Evolutionary conservation across 1,284 basidiomycete genomes (phyloP).

Genomic region (Rhizoctonia solani): DNA sequence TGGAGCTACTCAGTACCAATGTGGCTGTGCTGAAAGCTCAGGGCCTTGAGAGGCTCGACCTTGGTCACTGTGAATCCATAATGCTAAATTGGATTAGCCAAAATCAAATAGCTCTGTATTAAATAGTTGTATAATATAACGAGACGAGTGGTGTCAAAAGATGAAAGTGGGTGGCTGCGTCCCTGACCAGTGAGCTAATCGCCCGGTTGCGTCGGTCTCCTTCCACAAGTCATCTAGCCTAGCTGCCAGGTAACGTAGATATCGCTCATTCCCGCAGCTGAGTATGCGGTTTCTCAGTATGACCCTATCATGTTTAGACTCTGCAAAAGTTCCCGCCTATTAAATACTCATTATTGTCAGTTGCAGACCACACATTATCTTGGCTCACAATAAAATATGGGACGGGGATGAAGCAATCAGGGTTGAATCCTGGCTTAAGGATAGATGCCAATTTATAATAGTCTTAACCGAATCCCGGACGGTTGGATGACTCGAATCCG

Average conservation of each 20-base stretch:
- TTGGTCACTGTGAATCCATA: no score
- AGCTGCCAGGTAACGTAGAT: neutral
- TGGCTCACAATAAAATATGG: conserved; percentile 25
- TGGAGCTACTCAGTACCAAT: no score
- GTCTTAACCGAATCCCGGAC: conserved; percentile 10
- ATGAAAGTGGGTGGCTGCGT: neutral
- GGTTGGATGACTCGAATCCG: neutral
- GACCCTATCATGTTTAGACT: neutral
- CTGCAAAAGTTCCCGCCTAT: conserved; percentile 18
- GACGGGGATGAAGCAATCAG: conserved; percentile 20
- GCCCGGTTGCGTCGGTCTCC: neutral
- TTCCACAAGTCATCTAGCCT: conserved; percentile 13
- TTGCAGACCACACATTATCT: neutral
- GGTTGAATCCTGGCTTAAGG: neutral
- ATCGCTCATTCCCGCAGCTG: conserved; percentile 2
- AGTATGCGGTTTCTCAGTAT: neutral
- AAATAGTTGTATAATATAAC: no score
- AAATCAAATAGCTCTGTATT: no score
- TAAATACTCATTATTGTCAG: neutral
- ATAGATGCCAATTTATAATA: conserved; percentile 5
- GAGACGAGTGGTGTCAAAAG: no score
- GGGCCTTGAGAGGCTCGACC: no score
- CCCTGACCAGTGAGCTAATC: neutral
- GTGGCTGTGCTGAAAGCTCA: no score
- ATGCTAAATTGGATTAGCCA: no score